Percentiles rank a stretch among this genome's conserved stretches.
phyloP scores from a whole-genome alignment of 352 stramenopile genomes.

The Phytophthora pistaciae region DNA sequence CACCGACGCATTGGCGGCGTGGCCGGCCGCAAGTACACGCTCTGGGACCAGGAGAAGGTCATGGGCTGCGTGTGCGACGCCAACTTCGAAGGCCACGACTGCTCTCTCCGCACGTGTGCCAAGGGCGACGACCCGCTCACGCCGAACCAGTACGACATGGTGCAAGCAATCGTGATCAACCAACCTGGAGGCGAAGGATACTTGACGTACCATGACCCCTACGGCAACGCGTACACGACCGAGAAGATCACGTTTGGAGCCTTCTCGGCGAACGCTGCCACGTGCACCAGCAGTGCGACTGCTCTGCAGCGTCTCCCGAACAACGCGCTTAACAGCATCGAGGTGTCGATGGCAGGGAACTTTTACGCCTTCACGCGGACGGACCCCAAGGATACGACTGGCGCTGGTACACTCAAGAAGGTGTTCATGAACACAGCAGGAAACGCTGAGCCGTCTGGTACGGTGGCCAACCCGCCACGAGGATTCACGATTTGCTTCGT shows the following conservation, averaged over 20 bases:
- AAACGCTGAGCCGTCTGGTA: neutral
- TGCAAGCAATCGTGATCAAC: slow-evolving; percentile 38
- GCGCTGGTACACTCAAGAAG: slow-evolving; percentile 5
- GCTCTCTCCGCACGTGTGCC: slow-evolving; percentile 60
- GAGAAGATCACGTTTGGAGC: slow-evolving; percentile 42
- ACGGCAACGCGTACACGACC: slow-evolving; percentile 77
- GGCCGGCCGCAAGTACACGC: slow-evolving; percentile 37
- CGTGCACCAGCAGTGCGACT: slow-evolving; percentile 48
- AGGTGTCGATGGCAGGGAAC: slow-evolving; percentile 6
- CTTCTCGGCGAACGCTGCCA: neutral
- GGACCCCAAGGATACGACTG: slow-evolving; percentile 6
- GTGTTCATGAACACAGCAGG: neutral
- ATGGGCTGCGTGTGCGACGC: slow-evolving; percentile 83
- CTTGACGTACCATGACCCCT: slow-evolving; percentile 78
- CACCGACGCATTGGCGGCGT: slow-evolving; percentile 23
- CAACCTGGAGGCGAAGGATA: slow-evolving; percentile 26
- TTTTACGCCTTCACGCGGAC: slow-evolving; percentile 41
- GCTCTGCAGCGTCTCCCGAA: slow-evolving; percentile 64
- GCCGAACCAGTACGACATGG: slow-evolving; percentile 60
- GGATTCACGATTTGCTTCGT: neutral
- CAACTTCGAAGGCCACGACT: slow-evolving; percentile 63
- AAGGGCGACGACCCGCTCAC: slow-evolving; percentile 77
- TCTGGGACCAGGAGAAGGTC: slow-evolving; percentile 88
- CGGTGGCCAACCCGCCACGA: neutral
- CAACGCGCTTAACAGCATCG: slow-evolving; percentile 72